Evolutionary conservation across 495 filamentous ascomycete genomes (phyloP).

Genomic region (Talaromyces borbonicus): DNA sequence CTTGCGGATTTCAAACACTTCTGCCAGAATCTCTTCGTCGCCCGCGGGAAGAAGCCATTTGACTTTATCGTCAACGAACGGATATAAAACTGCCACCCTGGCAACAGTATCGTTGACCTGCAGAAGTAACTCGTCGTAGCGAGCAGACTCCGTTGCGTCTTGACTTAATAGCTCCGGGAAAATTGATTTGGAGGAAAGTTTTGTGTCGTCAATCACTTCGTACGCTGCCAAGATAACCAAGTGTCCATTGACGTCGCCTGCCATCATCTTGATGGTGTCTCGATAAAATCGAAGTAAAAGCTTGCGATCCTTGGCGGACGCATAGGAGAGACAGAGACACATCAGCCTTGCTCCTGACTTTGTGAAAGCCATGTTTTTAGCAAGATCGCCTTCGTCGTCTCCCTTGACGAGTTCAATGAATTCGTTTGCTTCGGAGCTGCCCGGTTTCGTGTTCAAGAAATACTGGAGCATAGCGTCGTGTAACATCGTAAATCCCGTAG

Average conservation of each 20-base stretch:
- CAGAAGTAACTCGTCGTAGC: slow-evolving; percentile 49
- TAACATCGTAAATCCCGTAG: slow-evolving; percentile 88
- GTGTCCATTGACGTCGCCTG: slow-evolving; percentile 67
- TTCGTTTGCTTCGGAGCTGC: slow-evolving; percentile 68
- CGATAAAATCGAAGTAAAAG: slow-evolving; percentile 77
- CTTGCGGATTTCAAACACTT: slow-evolving; percentile 65
- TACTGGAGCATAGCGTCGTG: slow-evolving; percentile 98
- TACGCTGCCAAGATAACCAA: slow-evolving; percentile 72
- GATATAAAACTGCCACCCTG: slow-evolving; percentile 72
- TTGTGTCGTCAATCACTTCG: slow-evolving; percentile 90
- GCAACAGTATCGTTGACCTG: slow-evolving; percentile 60
- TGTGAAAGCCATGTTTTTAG: slow-evolving; percentile 94
- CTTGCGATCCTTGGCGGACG: slow-evolving; percentile 87
- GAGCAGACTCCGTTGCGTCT: slow-evolving; percentile 43
- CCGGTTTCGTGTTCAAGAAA: slow-evolving; percentile 66
- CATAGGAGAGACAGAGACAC: slow-evolving; percentile 69
- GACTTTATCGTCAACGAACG: slow-evolving; percentile 61
- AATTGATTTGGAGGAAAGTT: slow-evolving; percentile 73
- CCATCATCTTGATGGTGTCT: slow-evolving; percentile 72
- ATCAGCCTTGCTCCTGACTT: slow-evolving; percentile 75
- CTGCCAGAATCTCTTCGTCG: slow-evolving; percentile 56
- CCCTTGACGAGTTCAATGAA: slow-evolving; percentile 86
- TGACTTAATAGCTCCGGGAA: slow-evolving; percentile 73
- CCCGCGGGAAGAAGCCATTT: slow-evolving; percentile 55
- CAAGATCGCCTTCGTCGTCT: slow-evolving; percentile 77